phyloP scores from a whole-genome alignment of 805 yeast species.

The Nakazawaea peltata region DNA sequence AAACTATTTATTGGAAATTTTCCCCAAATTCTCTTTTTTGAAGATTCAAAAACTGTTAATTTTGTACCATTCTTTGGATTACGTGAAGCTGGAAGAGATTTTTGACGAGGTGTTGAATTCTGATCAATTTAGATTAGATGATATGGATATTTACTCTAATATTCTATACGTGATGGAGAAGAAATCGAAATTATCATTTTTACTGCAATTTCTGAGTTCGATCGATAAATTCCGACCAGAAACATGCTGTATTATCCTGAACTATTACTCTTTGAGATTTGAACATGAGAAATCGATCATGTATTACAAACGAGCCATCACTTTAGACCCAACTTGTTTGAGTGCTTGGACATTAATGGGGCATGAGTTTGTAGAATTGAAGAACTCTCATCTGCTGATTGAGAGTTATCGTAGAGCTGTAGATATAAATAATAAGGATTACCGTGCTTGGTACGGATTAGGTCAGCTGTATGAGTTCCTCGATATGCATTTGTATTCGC shows the following conservation, averaged over 20 bases:
- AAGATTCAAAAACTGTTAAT: slow-evolving; percentile 78
- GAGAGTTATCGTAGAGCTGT: slow-evolving; percentile 92
- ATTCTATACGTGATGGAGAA: slow-evolving; percentile 92
- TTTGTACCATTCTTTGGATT: slow-evolving; percentile 79
- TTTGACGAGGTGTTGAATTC: slow-evolving; percentile 65
- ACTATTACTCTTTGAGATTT: slow-evolving; percentile 82
- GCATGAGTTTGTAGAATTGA: slow-evolving; percentile 93
- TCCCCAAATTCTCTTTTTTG: slow-evolving; percentile 70
- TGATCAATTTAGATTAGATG: slow-evolving; percentile 87
- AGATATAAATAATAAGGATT: slow-evolving; percentile 81
- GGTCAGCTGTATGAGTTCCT: slow-evolving; percentile 97
- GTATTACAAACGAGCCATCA: slow-evolving; percentile 85
- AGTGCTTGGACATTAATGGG: slow-evolving; percentile 99
- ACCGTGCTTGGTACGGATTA: slow-evolving; percentile 95
- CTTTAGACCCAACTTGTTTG: slow-evolving; percentile 69
- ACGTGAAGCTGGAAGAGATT: slow-evolving; percentile 65
- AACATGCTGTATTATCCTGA: slow-evolving; percentile 90
- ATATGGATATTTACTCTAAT: slow-evolving; percentile 89
- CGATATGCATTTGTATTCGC: slow-evolving; percentile 89
- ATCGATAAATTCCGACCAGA: slow-evolving; percentile 88
- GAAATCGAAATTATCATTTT: slow-evolving; percentile 68
- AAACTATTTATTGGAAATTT: slow-evolving; percentile 37
- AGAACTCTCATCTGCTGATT: slow-evolving; percentile 95
- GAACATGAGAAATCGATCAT: slow-evolving; percentile 94
- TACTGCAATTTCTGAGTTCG: slow-evolving; percentile 79